Evolutionary conservation across 106 monocot species (phyloP), one percentile per base, ranked within the genome.

Genomic region (Iris macrosiphon): DNA sequence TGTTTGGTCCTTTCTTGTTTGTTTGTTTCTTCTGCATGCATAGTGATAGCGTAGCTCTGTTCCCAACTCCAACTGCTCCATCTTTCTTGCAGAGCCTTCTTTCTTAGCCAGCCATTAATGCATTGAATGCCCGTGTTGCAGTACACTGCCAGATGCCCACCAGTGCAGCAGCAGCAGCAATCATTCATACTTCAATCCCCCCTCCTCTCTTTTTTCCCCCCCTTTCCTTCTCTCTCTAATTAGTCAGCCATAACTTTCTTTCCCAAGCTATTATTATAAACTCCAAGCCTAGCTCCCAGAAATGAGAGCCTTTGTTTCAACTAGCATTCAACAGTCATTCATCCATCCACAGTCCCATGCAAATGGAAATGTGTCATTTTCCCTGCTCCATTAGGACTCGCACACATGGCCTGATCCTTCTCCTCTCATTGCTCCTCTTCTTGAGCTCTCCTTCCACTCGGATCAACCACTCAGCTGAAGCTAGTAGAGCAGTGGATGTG

Each of bases 391-490:
- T 53, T 53, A 33, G 19, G 33, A 33, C 53, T 19, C 31, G 20
- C 30, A 32, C 32, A 37, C 14, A 8, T 11, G 29, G 20, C 14
- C 50, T n/a, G 17, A 41, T 44, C 29, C 21, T 24, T 4, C 4
- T 45, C 30, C 23, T 48, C 55, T 11, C 38, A 33, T 2, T 67
- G 27, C 40, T 65, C 7, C 54, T 54, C 32, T 20, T 65, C 54
- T 39, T 54, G 43, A 54, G 54, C 38, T 23, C 47, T 42, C 8
- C n/a, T n/a, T n/a, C n/a, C n/a, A n/a, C 41, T 28, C 42, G 4
- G 3, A 16, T 43, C 42, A 57, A 37, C 8, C 2, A 29, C 18
- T 62, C 47, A 48, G 46, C 28, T 62, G 22, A 21, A 45, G 45
- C 22, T 28, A 59, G 37, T 16, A 64, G 63, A 52, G 39, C 33